Evolutionary conservation across 2,329 filamentous ascomycete species (phyloP).

Genomic region (Trichoderma sp.): DNA sequence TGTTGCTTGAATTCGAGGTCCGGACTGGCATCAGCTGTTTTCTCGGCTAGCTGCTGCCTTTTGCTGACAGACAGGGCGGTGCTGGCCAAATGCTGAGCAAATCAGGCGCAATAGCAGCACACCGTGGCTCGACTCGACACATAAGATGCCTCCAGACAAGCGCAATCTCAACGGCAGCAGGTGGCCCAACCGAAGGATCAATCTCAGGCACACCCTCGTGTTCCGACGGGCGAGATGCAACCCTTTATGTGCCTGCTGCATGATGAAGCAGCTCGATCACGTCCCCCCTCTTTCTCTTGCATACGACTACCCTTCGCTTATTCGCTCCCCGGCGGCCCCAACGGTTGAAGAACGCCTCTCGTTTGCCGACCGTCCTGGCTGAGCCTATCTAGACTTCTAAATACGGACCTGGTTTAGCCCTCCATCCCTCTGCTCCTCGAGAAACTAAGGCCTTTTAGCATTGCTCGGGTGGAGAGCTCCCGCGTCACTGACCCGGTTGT

Average conservation of each 20-base stretch:
- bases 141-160: conserved; percentile 3
- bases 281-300: neutral
- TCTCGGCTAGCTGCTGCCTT: neutral
- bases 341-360: neutral
- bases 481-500: conserved; percentile 14
- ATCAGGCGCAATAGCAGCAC: neutral
- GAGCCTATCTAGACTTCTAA: conserved; percentile 17
- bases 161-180: neutral
- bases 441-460: conserved; percentile 17
- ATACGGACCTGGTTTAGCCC: conserved; percentile 9
- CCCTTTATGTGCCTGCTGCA: conserved; percentile 23
- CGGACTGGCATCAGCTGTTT: neutral
- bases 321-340: conserved; percentile 18
- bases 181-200: conserved; percentile 6
- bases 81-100: neutral
- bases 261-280: conserved; percentile 22
- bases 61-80: neutral
- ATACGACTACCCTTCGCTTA: conserved; percentile 20
- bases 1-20: neutral
- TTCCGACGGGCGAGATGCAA: conserved; percentile 13
- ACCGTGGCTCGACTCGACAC: conserved; percentile 1
- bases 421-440: neutral
- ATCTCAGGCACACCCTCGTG: conserved; percentile 5
- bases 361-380: neutral
- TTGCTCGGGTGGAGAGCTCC: conserved; percentile 18